Percentiles rank a stretch among this genome's conserved stretches.
Conservation (phyloP, 768 basidiomycete species). For the Tulasnella sp. region DNA sequence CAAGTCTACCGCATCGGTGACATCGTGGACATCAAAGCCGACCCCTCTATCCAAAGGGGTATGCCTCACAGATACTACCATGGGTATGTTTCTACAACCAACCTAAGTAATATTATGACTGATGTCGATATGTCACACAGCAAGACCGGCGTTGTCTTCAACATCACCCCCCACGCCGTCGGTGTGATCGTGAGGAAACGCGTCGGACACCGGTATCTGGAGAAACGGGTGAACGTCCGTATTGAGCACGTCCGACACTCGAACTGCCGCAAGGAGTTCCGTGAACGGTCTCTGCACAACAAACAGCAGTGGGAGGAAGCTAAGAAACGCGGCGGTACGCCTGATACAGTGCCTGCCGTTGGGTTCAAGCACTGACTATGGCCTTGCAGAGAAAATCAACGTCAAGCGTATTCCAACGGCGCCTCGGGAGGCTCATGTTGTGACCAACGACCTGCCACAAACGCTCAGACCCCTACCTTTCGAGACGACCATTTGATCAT, state of each 20-base stretch:
- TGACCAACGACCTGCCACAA: conserved; percentile 78
- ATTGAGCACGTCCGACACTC: conserved; percentile 95
- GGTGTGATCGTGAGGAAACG: conserved; percentile 97
- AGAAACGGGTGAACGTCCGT: conserved; percentile 98
- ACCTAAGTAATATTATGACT: conserved; percentile 1
- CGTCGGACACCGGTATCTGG: conserved; percentile 96
- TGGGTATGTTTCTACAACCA: conserved; percentile 47
- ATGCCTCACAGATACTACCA: conserved; percentile 99
- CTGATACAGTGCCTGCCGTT: conserved; percentile 3
- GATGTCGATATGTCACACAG: conserved; percentile 33
- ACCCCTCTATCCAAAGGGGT: conserved; percentile 98
- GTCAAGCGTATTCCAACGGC: conserved; percentile 76
- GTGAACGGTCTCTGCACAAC: conserved; percentile 90
- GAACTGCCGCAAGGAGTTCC: conserved; percentile 94
- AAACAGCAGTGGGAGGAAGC: conserved; percentile 70
- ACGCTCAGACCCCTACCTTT: conserved; percentile 88
- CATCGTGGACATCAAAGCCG: conserved; percentile 99
- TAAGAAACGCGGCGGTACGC: conserved; percentile 81
- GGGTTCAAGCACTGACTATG: not conserved
- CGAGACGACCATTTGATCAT: conserved; percentile 84
- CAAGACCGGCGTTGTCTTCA: conserved; percentile 97
- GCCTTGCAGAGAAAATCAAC: conserved; percentile 52
- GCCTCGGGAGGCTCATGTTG: conserved; percentile 67
- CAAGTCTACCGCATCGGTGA: conserved; percentile 91
- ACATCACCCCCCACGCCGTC: conserved; percentile 88